Percentiles rank a stretch among this genome's conserved stretches.
Evolutionary conservation across 257 asterid genomes (phyloP).

Genomic region (Plantago elongata): DNA sequence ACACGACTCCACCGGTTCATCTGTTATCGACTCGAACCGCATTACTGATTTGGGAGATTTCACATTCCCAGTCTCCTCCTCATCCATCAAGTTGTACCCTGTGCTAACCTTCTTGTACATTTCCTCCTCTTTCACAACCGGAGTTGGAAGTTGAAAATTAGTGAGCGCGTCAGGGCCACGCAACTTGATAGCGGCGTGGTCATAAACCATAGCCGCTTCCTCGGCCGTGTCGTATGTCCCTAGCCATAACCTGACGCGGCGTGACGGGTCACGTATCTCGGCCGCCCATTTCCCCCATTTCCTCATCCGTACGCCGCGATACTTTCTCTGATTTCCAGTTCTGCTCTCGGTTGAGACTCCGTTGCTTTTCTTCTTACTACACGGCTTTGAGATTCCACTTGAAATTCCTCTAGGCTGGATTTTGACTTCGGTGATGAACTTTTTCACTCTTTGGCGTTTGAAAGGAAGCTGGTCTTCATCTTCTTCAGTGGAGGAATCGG

Average conservation of each 20-base stretch:
- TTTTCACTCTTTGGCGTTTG: conserved; percentile 43
- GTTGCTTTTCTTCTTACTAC: conserved; percentile 20
- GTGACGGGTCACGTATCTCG: conserved; percentile 76
- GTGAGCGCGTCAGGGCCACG: conserved; percentile 87
- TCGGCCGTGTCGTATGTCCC: conserved; percentile 87
- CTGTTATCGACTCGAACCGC: conserved; percentile 37
- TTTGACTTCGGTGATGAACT: conserved; percentile 51
- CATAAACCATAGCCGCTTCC: conserved; percentile 92
- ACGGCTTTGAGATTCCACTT: conserved; percentile 14
- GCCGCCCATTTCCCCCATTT: conserved; percentile 97
- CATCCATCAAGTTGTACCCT: conserved; percentile 43
- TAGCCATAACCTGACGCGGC: conserved; percentile 75
- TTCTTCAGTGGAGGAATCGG: conserved; percentile 87
- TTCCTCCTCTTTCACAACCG: background rate
- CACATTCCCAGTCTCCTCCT: conserved; percentile 32
- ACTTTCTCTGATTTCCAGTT: conserved; percentile 34
- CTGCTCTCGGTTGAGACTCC: background rate
- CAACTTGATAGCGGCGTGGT: conserved; percentile 76
- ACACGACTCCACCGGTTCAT: conserved; percentile 9
- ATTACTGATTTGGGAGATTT: conserved; percentile 69
- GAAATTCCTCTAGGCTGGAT: conserved; percentile 23
- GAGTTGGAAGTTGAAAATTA: conserved; percentile 36
- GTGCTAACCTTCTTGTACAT: conserved; percentile 16
- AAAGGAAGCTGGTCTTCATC: conserved; percentile 13
- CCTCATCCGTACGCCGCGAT: conserved; percentile 74